A percentile compares a stretch with the other conserved stretches of the same genome.
These are phyloP conservation scores for Stephania yunnanensis DNA, from an alignment of 164 flowering plant species.

Conservation along the genomic window DNA sequence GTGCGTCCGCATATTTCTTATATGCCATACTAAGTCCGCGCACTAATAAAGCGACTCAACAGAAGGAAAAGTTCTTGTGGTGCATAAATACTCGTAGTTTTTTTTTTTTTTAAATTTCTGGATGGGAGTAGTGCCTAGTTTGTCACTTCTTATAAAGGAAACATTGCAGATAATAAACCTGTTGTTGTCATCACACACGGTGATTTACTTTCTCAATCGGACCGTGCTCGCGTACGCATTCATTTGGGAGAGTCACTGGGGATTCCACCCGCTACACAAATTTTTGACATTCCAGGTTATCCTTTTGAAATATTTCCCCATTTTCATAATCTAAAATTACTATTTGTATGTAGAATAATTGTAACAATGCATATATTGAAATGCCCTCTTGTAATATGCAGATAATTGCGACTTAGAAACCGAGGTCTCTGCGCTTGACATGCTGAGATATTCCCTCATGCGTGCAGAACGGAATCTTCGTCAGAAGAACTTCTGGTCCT, in stretches of 20 bases:
- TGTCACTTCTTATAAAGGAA: neutral
- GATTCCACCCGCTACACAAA: slow-evolving; percentile 60
- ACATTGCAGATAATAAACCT: slow-evolving; percentile 72
- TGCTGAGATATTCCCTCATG: slow-evolving; percentile 64
- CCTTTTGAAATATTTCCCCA: neutral
- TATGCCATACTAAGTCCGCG: neutral
- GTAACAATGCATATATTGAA: neutral
- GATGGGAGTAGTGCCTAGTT: neutral
- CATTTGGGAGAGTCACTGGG: slow-evolving; percentile 70
- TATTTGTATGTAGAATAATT: neutral
- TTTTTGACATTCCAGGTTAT: slow-evolving; percentile 87
- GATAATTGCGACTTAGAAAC: slow-evolving; percentile 42
- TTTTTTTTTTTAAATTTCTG: too few relatives aligned
- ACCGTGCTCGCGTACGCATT: slow-evolving; percentile 52
- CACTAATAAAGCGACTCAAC: neutral
- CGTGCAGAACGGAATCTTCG: slow-evolving; percentile 76
- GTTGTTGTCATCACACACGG: slow-evolving; percentile 76
- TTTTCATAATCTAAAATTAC: neutral
- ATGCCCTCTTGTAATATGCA: slow-evolving; percentile 24
- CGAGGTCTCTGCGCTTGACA: slow-evolving; percentile 39
- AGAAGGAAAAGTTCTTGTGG: neutral
- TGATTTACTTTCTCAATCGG: slow-evolving; percentile 54
- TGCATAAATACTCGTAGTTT: neutral
- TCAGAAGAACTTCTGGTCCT: slow-evolving; percentile 13
- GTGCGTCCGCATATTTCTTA: too few relatives aligned